A percentile compares a stretch with the other conserved stretches of the same genome.
Conservation (phyloP, 148 eudicot species). For the Agrostemma githago region DNA sequence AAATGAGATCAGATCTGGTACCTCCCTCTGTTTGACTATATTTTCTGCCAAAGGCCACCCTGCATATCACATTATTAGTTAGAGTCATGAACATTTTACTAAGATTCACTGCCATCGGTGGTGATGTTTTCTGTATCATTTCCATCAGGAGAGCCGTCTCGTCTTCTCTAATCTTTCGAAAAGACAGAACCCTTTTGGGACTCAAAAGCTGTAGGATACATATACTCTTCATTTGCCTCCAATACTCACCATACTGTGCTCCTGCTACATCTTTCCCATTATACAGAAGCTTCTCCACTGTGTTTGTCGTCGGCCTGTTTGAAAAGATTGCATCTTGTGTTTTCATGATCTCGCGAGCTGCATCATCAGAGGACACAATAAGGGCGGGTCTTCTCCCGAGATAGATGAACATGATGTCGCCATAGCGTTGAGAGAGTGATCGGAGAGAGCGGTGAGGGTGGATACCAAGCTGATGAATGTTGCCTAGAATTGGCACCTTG, state of each 20-base stretch:
- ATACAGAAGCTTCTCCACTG: constrained; percentile 1
- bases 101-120: constrained; percentile 12
- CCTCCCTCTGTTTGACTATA: constrained; percentile 1
- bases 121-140: neutral
- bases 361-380: constrained; percentile 20
- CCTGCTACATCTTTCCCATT: constrained; percentile 20
- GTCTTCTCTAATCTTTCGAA: constrained; percentile 22
- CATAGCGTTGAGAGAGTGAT: constrained; percentile 12
- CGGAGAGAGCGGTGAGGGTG: constrained; percentile 25
- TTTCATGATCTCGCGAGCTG: constrained; percentile 24
- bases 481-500: constrained; percentile 13
- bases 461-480: constrained; percentile 21
- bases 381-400: constrained; percentile 19
- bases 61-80: constrained; percentile 20
- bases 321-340: constrained; percentile 20
- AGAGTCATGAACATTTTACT: constrained; percentile 12
- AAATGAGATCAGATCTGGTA: neutral
- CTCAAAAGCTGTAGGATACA: constrained; percentile 16
- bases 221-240: constrained; percentile 26
- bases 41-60: constrained; percentile 29
- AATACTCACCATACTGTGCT: constrained; percentile 19
- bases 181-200: constrained; percentile 17
- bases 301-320: constrained; percentile 7
- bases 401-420: constrained; percentile 15
- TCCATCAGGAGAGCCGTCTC: constrained; percentile 18